phyloP scores from a whole-genome alignment of 2,329 filamentous ascomycete species.

The Septoria petroselini region DNA sequence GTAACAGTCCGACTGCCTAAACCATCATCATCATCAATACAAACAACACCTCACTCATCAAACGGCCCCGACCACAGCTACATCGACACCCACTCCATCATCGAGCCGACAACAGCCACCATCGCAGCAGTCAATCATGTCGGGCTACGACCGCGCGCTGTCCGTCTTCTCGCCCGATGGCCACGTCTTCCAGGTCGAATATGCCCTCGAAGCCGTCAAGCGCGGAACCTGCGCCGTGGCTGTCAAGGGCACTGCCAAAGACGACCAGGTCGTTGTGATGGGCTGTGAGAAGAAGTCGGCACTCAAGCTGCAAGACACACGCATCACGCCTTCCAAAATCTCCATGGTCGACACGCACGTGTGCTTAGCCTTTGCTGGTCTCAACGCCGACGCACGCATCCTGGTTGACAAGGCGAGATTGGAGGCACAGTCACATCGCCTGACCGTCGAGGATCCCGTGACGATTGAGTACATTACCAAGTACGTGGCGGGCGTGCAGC shows the following conservation, averaged over 20 bases:
- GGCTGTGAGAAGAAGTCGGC: slow-evolving; percentile 98
- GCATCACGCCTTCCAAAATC: slow-evolving; percentile 98
- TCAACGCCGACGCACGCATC: slow-evolving; percentile 97
- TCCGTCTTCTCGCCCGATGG: slow-evolving; percentile 99
- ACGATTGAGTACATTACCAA: slow-evolving; percentile 99
- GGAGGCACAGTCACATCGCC: slow-evolving; percentile 93
- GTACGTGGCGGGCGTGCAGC: slow-evolving; percentile 95
- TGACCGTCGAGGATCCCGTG: slow-evolving; percentile 95
- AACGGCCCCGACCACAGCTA: neutral
- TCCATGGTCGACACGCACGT: slow-evolving; percentile 93
- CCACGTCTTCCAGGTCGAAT: slow-evolving; percentile 99
- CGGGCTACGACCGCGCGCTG: slow-evolving; percentile 97
- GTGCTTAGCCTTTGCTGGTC: slow-evolving; percentile 91
- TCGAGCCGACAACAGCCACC: neutral
- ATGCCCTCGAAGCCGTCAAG: slow-evolving; percentile 97
- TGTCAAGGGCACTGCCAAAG: slow-evolving; percentile 78
- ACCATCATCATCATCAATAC: no score
- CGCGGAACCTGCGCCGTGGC: slow-evolving; percentile 99
- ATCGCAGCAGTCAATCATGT: slow-evolving; percentile 65
- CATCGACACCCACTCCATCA: neutral
- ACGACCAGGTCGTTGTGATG: slow-evolving; percentile 70
- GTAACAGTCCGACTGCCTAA: no score
- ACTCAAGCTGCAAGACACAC: slow-evolving; percentile 98
- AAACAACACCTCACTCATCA: no score
- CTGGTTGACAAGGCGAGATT: slow-evolving; percentile 96